Evolutionary conservation across 1,284 basidiomycete species (phyloP).

Genomic region (Marasmius tenuissimus): DNA sequence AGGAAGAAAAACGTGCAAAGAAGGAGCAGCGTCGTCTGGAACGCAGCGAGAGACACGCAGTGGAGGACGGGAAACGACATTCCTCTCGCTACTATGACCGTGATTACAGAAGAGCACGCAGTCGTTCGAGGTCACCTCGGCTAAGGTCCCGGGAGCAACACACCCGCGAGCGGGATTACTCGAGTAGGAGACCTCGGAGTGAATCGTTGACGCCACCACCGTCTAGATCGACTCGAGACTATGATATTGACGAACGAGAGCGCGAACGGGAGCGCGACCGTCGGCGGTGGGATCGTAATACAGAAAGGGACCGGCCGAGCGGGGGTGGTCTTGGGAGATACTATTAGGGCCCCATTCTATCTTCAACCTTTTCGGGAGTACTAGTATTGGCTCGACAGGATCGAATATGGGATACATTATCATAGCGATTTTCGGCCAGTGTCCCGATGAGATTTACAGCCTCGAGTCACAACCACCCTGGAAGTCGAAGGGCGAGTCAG

Average conservation of each 20-base stretch:
- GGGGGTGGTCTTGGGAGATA: neutral
- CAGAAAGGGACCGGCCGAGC: conserved; percentile 31
- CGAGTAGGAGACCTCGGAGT: neutral
- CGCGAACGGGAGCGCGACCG: conserved; percentile 53
- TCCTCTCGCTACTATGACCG: conserved; percentile 21
- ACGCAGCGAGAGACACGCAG: conserved; percentile 14
- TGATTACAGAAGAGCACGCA: conserved; percentile 24
- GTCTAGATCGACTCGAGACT: conserved; percentile 26
- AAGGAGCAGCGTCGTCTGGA: conserved; percentile 47
- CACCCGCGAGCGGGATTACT: conserved; percentile 3
- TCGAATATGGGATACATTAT: too few relatives aligned
- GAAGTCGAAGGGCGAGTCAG: too few relatives aligned
- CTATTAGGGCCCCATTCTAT: neutral
- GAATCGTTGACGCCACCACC: conserved; percentile 23
- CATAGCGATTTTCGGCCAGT: too few relatives aligned
- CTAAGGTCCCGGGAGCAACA: conserved; percentile 2
- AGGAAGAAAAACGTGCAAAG: conserved; percentile 54
- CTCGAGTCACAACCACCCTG: too few relatives aligned
- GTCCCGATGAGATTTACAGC: too few relatives aligned
- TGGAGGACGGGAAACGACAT: conserved; percentile 20
- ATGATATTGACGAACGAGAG: conserved; percentile 43
- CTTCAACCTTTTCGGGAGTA: neutral
- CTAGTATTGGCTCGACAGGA: too few relatives aligned
- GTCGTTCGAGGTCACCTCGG: conserved; percentile 46
- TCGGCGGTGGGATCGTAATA: conserved; percentile 49